phyloP scores from a whole-genome alignment of 208 protist genomes.

The Novymonas esmeraldas region DNA sequence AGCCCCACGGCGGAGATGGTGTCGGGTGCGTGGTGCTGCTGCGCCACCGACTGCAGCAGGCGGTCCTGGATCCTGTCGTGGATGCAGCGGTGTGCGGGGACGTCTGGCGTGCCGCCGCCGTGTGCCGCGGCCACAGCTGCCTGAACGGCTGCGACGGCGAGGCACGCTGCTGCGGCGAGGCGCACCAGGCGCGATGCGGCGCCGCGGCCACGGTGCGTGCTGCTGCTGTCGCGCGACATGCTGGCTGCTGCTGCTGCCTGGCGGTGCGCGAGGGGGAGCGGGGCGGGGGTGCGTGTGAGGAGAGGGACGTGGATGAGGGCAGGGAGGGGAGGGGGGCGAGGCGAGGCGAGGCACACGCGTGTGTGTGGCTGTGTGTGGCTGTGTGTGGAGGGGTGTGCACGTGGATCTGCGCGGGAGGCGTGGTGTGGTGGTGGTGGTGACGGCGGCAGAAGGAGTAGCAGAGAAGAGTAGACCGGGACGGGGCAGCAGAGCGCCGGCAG shows the following conservation, averaged over 20 bases:
- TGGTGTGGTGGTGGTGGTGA: too few species aligned
- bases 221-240: background rate
- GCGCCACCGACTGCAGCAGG: conserved; percentile 32
- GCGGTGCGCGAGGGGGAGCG: background rate
- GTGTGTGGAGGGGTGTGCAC: too few species aligned
- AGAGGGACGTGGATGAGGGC: background rate
- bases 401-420: too few species aligned
- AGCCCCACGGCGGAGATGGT: conserved; percentile 4
- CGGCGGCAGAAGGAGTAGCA: too few species aligned
- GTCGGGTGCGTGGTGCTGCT: background rate
- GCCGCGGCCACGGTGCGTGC: conserved; percentile 12
- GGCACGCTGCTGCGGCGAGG: conserved; percentile 25
- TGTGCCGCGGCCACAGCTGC: conserved; percentile 5
- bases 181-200: conserved; percentile 15
- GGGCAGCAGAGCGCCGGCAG: too few species aligned
- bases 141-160: background rate
- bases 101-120: background rate
- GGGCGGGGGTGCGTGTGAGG: background rate
- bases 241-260: background rate
- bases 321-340: background rate
- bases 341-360: too few species aligned
- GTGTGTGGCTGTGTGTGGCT: too few species aligned
- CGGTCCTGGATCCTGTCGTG: conserved; percentile 15
- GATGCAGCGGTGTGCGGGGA: conserved; percentile 5
- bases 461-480: too few species aligned